Evolutionary conservation across 306 rosid species (phyloP).

Genomic region (Trifolium repens): DNA sequence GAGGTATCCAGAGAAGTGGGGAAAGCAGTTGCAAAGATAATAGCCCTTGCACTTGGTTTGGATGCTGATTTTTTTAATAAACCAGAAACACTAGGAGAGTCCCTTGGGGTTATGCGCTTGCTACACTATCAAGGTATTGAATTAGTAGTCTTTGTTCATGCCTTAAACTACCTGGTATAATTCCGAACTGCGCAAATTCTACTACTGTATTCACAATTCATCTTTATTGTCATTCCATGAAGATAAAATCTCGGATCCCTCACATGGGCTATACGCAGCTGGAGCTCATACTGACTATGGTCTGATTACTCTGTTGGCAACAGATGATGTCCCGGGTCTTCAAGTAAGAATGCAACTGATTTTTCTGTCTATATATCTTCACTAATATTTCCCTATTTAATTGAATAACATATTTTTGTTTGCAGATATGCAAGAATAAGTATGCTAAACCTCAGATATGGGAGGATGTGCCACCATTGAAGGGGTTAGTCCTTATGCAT

Average conservation of each 20-base stretch:
- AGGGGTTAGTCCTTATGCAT: conserved; percentile 77
- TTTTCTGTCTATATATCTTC: background rate
- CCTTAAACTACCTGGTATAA: conserved; percentile 7
- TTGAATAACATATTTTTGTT: conserved; percentile 14
- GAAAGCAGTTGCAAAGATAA: conserved; percentile 54
- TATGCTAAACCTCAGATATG: conserved; percentile 85
- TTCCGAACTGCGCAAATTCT: conserved; percentile 6
- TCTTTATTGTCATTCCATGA: conserved; percentile 27
- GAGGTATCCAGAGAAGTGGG: conserved; percentile 47
- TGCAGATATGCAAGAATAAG: conserved; percentile 86
- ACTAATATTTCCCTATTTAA: background rate
- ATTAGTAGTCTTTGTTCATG: background rate
- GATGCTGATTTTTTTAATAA: conserved; percentile 67
- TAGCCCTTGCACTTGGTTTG: conserved; percentile 88
- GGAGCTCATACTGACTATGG: conserved; percentile 96
- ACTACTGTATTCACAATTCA: conserved; percentile 8
- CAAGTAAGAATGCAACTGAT: conserved; percentile 59
- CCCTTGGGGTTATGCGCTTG: conserved; percentile 74
- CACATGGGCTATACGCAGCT: conserved; percentile 78
- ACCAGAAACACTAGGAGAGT: conserved; percentile 72
- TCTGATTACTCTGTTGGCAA: conserved; percentile 71
- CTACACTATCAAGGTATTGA: conserved; percentile 77
- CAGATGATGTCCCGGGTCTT: conserved; percentile 77
- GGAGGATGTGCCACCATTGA: conserved; percentile 85
- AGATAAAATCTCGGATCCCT: conserved; percentile 76